A percentile compares a stretch with the other conserved stretches of the same genome.
These are phyloP conservation scores for Postia placenta DNA, from an alignment of 768 basidiomycete species.

Conservation along the genomic window DNA sequence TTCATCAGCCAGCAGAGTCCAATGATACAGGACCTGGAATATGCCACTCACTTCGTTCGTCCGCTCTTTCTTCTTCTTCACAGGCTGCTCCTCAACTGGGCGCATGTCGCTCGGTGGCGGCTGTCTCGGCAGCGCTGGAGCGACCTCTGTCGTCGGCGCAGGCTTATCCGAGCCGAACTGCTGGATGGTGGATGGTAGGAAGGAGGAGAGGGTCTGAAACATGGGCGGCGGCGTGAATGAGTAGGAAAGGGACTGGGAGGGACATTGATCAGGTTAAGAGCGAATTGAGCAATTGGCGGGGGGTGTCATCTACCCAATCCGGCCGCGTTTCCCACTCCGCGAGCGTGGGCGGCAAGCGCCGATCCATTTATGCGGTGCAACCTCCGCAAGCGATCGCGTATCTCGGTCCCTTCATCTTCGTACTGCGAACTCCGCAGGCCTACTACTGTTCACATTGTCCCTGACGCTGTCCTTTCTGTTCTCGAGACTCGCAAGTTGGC, in stretches of 20 bases:
- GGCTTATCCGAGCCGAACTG: slow-evolving; percentile 11
- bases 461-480: no score
- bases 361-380: no score
- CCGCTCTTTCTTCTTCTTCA: slow-evolving; percentile 41
- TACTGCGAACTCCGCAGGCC: no score
- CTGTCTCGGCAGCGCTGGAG: neutral
- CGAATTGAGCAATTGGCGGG: neutral
- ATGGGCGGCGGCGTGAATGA: neutral
- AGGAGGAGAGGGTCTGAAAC: slow-evolving; percentile 18
- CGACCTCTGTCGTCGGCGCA: neutral
- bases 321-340: neutral
- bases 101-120: slow-evolving; percentile 10
- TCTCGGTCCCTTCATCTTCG: no score
- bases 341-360: neutral
- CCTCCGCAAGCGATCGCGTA: no score
- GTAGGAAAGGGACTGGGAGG: neutral
- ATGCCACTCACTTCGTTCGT: slow-evolving; percentile 39
- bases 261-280: slow-evolving; percentile 1
- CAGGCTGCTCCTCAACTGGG: slow-evolving; percentile 22
- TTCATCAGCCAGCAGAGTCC: slow-evolving; percentile 1
- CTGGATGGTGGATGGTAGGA: slow-evolving; percentile 17
- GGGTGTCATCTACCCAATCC: neutral
- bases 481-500: no score
- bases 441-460: no score
- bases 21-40: neutral